Conservation (phyloP, 2,329 filamentous ascomycete species). For the Neonectria sp. region DNA sequence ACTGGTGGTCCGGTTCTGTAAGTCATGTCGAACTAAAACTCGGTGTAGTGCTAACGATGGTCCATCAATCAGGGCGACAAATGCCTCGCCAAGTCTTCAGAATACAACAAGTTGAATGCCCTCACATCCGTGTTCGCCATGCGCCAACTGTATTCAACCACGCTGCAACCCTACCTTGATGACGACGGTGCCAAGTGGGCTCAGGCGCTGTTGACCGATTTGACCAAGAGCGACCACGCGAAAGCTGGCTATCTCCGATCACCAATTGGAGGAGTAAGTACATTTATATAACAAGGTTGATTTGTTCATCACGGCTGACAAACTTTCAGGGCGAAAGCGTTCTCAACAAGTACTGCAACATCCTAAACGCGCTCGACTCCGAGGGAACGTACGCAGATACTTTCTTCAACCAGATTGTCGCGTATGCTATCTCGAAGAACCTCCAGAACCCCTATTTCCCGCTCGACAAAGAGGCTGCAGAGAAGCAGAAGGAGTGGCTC, state of each 20-base stretch:
- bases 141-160: not conserved
- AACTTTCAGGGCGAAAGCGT: not conserved
- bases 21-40: not conserved
- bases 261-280: not conserved
- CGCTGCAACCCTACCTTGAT: not conserved
- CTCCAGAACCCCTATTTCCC: not conserved
- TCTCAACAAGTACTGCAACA: conserved; percentile 5
- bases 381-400: not conserved
- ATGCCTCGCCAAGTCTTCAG: not conserved
- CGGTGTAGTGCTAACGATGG: not conserved
- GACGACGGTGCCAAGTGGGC: not conserved
- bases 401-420: conserved; percentile 3
- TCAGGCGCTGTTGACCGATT: not conserved
- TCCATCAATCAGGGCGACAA: not conserved
- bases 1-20: not conserved
- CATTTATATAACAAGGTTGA: not conserved
- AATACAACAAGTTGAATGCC: not conserved
- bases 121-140: not conserved
- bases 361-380: not conserved
- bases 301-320: not conserved
- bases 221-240: not conserved
- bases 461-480: not conserved
- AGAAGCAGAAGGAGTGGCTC: not conserved
- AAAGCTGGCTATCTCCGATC: not conserved
- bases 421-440: not conserved